Conservation (phyloP, 805 yeast genomes). For the Citeromyces nyonsensis region DNA sequence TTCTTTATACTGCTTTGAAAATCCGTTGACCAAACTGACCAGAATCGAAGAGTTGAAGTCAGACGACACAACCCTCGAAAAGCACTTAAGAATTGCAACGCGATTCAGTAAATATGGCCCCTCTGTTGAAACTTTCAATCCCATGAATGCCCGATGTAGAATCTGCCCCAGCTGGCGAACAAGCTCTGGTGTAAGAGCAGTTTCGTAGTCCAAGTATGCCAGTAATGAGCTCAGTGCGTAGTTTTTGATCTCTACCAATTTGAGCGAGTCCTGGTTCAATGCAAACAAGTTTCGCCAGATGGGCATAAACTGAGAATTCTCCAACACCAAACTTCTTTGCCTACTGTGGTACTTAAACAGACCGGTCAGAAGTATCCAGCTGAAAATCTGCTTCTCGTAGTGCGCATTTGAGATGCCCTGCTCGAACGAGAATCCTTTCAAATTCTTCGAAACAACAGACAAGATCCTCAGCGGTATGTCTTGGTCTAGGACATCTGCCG, state of each 20-base stretch:
- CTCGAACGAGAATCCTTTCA: constrained; percentile 14
- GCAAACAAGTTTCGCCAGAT: constrained; percentile 51
- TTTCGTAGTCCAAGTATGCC: constrained; percentile 31
- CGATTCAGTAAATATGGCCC: constrained; percentile 15
- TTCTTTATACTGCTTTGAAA: constrained; percentile 13
- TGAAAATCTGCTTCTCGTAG: constrained; percentile 21
- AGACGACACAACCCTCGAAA: constrained; percentile 14
- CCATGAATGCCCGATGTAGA: constrained; percentile 13
- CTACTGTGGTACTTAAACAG: constrained; percentile 39
- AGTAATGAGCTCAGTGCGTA: constrained; percentile 43
- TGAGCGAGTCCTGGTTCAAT: constrained; percentile 26
- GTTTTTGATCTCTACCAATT: constrained; percentile 33
- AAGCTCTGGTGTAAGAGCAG: constrained; percentile 10
- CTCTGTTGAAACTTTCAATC: constrained; percentile 7
- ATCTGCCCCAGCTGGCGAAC: constrained; percentile 13
- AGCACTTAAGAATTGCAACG: constrained; percentile 14
- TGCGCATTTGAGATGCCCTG: constrained; percentile 12
- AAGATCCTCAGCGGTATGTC: constrained; percentile 15
- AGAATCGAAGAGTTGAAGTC: constrained; percentile 9
- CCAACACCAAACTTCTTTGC: constrained; percentile 32
- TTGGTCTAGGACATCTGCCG: constrained; percentile 13
- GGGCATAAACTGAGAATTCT: constrained; percentile 39
- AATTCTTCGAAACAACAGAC: constrained; percentile 15
- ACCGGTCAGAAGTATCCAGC: constrained; percentile 56
- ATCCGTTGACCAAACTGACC: constrained; percentile 5